A percentile compares a stretch with the other conserved stretches of the same genome.
Evolutionary conservation across 2,329 filamentous ascomycete species (phyloP).

Genomic region (Sporothrix inflata): DNA sequence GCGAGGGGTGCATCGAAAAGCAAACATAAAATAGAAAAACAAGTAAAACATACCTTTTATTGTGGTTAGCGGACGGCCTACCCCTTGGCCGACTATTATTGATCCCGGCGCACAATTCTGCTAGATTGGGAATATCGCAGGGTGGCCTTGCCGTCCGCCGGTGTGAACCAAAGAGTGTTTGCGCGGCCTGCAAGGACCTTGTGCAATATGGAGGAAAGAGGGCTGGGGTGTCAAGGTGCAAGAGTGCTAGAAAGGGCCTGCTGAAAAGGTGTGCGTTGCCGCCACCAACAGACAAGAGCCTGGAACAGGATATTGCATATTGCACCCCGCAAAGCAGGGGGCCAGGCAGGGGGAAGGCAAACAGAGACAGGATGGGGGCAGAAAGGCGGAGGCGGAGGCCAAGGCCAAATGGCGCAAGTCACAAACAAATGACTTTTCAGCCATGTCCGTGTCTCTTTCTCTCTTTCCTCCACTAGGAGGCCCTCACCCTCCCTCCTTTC

Average conservation of each 20-base stretch:
- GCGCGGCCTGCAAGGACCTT: background rate
- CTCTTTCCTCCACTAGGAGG: constrained; percentile 9
- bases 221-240: background rate
- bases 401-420: background rate
- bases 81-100: background rate
- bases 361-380: background rate
- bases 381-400: background rate
- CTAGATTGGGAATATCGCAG: background rate
- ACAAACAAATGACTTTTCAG: background rate
- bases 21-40: background rate
- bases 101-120: background rate
- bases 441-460: background rate
- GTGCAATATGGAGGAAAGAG: background rate
- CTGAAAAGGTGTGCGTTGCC: background rate
- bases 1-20: background rate
- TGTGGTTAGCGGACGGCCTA: background rate
- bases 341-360: background rate
- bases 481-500: background rate
- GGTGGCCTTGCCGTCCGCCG: background rate
- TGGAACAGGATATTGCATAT: background rate
- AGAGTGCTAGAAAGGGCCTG: too few relatives aligned
- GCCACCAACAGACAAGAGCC: too few relatives aligned
- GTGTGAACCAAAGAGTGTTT: background rate
- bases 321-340: background rate
- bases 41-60: background rate